Evolutionary conservation across 2,329 filamentous ascomycete species (phyloP).

Genomic region (Hymenoscyphus repandus): DNA sequence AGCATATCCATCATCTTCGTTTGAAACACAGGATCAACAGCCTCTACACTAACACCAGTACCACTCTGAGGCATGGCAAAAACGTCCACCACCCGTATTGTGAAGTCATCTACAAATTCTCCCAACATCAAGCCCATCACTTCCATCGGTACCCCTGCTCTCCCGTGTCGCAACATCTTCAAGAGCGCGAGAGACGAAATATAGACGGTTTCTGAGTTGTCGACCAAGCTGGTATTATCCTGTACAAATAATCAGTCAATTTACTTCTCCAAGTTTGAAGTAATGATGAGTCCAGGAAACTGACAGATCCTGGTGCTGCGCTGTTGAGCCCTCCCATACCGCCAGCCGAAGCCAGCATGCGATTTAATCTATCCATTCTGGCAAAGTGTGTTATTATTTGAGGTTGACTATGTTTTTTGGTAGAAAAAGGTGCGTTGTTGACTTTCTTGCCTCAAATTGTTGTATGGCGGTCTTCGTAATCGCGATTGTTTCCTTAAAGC

Average conservation of each 20-base stretch:
- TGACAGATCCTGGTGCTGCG: conserved; percentile 55
- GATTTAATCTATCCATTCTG: conserved; percentile 84
- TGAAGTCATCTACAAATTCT: conserved; percentile 98
- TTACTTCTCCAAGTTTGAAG: background rate
- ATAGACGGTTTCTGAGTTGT: conserved; percentile 99
- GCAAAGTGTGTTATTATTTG: conserved; percentile 2
- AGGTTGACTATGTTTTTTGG: background rate
- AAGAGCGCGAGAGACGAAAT: conserved; percentile 95
- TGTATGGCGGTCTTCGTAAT: background rate
- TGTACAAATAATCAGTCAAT: conserved; percentile 34
- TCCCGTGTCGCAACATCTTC: conserved; percentile 97
- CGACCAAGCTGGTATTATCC: conserved; percentile 89
- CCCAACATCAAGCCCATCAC: conserved; percentile 99
- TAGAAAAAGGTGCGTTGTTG: background rate
- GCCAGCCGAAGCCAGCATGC: conserved; percentile 74
- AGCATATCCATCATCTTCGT: conserved; percentile 99
- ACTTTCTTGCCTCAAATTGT: conserved; percentile 16
- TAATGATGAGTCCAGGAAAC: conserved; percentile 22
- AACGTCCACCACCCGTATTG: conserved; percentile 94
- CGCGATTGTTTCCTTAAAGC: background rate
- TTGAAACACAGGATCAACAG: conserved; percentile 97
- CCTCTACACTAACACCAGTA: conserved; percentile 96
- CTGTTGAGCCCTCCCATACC: conserved; percentile 57
- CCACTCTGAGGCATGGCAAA: conserved; percentile 99
- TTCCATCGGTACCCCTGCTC: conserved; percentile 98